Conservation (phyloP, 441 rosid species). For the Melastoma candidum region DNA sequence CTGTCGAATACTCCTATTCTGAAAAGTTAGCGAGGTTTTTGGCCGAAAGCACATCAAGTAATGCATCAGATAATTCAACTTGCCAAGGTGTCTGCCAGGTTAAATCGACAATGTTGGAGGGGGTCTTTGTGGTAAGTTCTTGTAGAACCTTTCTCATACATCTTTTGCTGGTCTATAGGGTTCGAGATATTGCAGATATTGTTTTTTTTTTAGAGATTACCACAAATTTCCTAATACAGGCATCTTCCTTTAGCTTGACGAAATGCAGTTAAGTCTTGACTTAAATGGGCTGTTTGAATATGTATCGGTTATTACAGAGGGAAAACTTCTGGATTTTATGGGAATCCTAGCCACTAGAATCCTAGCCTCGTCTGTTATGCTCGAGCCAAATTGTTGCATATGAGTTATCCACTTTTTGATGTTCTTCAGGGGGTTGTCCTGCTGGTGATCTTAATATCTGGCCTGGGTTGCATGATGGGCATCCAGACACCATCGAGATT, state of each 20-base stretch:
- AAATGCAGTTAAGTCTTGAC: too few relatives aligned
- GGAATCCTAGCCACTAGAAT: too few relatives aligned
- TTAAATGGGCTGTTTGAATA: too few relatives aligned
- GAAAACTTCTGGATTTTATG: too few relatives aligned
- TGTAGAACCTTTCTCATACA: conserved; percentile 1
- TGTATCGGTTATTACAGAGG: too few relatives aligned
- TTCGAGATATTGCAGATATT: background rate
- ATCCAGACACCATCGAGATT: conserved; percentile 89
- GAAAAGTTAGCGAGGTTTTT: conserved; percentile 65
- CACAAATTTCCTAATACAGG: too few relatives aligned
- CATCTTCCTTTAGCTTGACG: too few relatives aligned
- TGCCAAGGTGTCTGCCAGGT: conserved; percentile 81
- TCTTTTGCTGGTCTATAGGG: background rate
- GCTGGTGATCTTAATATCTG: conserved; percentile 78
- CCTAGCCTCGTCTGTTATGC: too few relatives aligned
- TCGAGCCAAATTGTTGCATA: too few relatives aligned
- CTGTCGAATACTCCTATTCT: conserved; percentile 44
- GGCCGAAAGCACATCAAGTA: conserved; percentile 43
- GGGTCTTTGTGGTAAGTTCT: conserved; percentile 72
- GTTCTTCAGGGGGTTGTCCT: conserved; percentile 68
- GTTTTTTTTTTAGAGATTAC: background rate
- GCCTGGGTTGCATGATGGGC: conserved; percentile 96
- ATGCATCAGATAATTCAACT: conserved; percentile 27
- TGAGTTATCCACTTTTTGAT: conserved; percentile 18
- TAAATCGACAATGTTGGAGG: conserved; percentile 82